phyloP scores from a whole-genome alignment of 1,139 yeast species.

The Blastobotrys raffinosifermentans region DNA sequence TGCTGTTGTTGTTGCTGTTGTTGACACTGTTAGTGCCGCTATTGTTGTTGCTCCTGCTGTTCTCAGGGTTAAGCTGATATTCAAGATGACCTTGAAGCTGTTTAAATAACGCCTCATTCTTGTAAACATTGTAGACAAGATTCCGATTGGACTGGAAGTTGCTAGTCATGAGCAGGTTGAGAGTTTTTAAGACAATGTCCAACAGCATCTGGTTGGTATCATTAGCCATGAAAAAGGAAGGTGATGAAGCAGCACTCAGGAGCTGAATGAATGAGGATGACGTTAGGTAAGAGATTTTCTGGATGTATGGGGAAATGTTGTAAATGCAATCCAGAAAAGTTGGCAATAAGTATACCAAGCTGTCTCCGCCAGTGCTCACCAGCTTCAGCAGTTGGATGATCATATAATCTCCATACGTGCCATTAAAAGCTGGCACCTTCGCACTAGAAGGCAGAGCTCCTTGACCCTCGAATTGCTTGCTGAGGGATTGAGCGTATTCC shows the following conservation, averaged over 20 bases:
- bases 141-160: slow-evolving; percentile 29
- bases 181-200: slow-evolving; percentile 28
- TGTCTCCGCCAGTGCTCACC: slow-evolving; percentile 19
- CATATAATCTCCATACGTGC: slow-evolving; percentile 33
- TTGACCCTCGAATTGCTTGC: slow-evolving; percentile 28
- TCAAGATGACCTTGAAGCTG: slow-evolving; percentile 13
- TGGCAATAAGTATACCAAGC: slow-evolving; percentile 20
- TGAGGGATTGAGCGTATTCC: slow-evolving; percentile 25
- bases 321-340: slow-evolving; percentile 30
- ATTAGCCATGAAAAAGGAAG: slow-evolving; percentile 39
- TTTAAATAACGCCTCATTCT: slow-evolving; percentile 24
- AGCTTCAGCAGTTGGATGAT: slow-evolving; percentile 25
- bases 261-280: slow-evolving; percentile 53
- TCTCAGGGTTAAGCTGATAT: slow-evolving; percentile 1
- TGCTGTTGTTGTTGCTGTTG: too few species aligned
- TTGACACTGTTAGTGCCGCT: too few species aligned
- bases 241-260: slow-evolving; percentile 41
- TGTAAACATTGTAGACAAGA: slow-evolving; percentile 29
- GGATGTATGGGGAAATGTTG: slow-evolving; percentile 32
- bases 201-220: slow-evolving; percentile 52
- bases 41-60: too few species aligned
- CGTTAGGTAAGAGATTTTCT: slow-evolving; percentile 48
- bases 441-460: slow-evolving; percentile 25
- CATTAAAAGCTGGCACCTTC: slow-evolving; percentile 27
- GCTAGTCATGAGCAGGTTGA: slow-evolving; percentile 27